These are phyloP conservation scores for Cryphonectria carpinicola DNA, from an alignment of 2,329 filamentous ascomycete genomes.

Conservation along the genomic window DNA sequence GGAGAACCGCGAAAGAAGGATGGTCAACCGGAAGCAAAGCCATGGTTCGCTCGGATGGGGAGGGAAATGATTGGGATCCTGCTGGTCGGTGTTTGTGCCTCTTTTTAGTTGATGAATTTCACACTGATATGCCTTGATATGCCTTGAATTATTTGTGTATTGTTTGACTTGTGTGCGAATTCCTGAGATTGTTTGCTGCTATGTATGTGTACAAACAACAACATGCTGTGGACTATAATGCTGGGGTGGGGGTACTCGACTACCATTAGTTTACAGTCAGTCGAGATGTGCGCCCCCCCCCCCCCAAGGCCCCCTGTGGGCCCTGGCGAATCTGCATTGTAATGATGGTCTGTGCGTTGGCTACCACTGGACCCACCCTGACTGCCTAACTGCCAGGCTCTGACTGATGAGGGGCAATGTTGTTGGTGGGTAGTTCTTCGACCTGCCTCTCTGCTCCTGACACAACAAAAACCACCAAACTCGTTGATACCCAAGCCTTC, in stretches of 20 bases:
- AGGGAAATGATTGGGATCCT: conserved; percentile 6
- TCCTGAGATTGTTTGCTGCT: not conserved
- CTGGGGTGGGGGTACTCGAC: not conserved
- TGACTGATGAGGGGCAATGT: conserved; percentile 28
- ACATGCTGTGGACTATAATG: not conserved
- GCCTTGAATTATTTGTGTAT: not conserved
- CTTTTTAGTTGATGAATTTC: conserved; percentile 18
- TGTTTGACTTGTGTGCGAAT: not conserved
- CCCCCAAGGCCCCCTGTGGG: not conserved
- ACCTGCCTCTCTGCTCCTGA: conserved; percentile 13
- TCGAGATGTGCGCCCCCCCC: no score
- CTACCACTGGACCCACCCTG: conserved; percentile 13
- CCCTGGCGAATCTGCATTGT: not conserved
- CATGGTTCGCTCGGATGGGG: not conserved
- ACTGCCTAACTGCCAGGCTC: conserved; percentile 27
- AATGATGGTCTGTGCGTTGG: conserved; percentile 16
- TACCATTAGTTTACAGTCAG: not conserved
- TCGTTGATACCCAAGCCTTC: conserved; percentile 16
- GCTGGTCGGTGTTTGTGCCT: conserved; percentile 10
- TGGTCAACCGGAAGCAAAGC: not conserved
- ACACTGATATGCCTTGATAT: conserved; percentile 18
- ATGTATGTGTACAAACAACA: not conserved
- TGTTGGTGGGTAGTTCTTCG: conserved; percentile 21
- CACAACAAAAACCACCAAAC: conserved; percentile 17
- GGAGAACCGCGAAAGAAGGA: conserved; percentile 7